Conservation (phyloP, 2,329 filamentous ascomycete genomes). For the Ophiostoma pallidulum region DNA sequence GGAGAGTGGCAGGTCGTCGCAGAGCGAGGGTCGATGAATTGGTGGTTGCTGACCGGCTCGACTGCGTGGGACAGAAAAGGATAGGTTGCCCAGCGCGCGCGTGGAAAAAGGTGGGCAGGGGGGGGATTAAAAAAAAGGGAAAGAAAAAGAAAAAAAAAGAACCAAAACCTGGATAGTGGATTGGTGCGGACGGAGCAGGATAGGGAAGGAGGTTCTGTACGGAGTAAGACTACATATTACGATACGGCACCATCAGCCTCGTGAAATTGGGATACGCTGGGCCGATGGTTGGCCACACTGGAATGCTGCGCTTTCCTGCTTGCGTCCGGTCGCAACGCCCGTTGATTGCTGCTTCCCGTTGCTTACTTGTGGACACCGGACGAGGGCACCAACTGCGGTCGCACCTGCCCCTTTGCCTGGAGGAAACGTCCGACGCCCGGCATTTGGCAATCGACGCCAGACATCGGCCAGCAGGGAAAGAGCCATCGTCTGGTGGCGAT, state of each 20-base stretch:
- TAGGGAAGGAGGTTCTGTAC: too few species aligned
- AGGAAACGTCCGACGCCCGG: too few species aligned
- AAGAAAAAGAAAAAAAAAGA: constrained; percentile 13
- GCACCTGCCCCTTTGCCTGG: too few species aligned
- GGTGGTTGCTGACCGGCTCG: too few species aligned
- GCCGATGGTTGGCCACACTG: constrained; percentile 3
- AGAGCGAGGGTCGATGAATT: constrained; percentile 1
- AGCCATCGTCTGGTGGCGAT: neutral
- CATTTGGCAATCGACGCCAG: too few species aligned
- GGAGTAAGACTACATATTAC: too few species aligned
- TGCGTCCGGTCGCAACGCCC: neutral
- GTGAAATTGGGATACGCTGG: constrained; percentile 15
- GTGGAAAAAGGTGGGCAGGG: neutral
- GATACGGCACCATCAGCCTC: constrained; percentile 23
- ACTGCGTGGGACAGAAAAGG: constrained; percentile 12
- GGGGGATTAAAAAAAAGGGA: constrained; percentile 1
- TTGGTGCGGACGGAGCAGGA: too few species aligned
- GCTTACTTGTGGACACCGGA: too few species aligned
- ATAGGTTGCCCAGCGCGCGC: neutral
- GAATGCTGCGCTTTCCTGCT: neutral
- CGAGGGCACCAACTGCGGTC: too few species aligned
- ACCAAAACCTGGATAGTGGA: constrained; percentile 13
- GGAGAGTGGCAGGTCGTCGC: neutral
- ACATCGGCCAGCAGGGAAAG: too few species aligned
- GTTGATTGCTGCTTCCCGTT: too few species aligned